Evolutionary conservation across 2,329 filamentous ascomycete genomes (phyloP).

Genomic region (Zymoseptoria ardabiliae): DNA sequence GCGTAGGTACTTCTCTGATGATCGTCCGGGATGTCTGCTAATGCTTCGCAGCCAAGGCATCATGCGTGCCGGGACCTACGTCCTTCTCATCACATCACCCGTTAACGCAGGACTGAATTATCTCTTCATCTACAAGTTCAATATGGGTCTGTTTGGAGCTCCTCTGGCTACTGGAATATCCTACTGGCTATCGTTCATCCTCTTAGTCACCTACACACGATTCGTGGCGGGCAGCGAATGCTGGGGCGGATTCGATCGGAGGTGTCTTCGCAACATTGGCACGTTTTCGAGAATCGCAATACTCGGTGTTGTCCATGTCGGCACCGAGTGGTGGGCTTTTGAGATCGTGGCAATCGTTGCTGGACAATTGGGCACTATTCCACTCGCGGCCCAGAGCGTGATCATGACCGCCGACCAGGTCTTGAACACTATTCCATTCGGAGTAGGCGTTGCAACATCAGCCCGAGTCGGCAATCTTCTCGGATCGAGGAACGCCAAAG

Average conservation of each 20-base stretch:
- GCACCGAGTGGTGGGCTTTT: slow-evolving; percentile 89
- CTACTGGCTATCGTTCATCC: slow-evolving; percentile 76
- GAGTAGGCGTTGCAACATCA: slow-evolving; percentile 73
- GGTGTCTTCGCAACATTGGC: slow-evolving; percentile 58
- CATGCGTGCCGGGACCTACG: slow-evolving; percentile 58
- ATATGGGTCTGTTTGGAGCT: slow-evolving; percentile 67
- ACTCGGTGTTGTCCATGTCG: slow-evolving; percentile 73
- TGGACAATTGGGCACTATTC: slow-evolving; percentile 68
- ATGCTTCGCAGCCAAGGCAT: slow-evolving; percentile 42
- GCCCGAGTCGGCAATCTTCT: slow-evolving; percentile 73
- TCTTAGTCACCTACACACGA: slow-evolving; percentile 65
- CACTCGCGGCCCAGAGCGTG: slow-evolving; percentile 74
- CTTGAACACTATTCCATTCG: slow-evolving; percentile 79
- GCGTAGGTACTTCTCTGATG: slow-evolving; percentile 22
- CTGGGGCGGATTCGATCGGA: slow-evolving; percentile 65
- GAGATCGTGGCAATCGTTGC: slow-evolving; percentile 82
- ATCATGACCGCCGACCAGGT: slow-evolving; percentile 82
- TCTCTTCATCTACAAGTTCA: slow-evolving; percentile 65
- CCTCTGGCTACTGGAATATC: slow-evolving; percentile 75
- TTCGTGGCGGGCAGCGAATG: slow-evolving; percentile 66
- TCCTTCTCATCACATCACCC: slow-evolving; percentile 54
- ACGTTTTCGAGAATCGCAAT: slow-evolving; percentile 68
- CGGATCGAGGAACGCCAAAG: slow-evolving; percentile 57
- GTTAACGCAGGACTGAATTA: slow-evolving; percentile 53
- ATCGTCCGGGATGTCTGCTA: background rate